Evolutionary conservation across 2,329 filamentous ascomycete genomes (phyloP), one percentile per base, ranked within the genome.

Genomic region (Diaporthe citri): DNA sequence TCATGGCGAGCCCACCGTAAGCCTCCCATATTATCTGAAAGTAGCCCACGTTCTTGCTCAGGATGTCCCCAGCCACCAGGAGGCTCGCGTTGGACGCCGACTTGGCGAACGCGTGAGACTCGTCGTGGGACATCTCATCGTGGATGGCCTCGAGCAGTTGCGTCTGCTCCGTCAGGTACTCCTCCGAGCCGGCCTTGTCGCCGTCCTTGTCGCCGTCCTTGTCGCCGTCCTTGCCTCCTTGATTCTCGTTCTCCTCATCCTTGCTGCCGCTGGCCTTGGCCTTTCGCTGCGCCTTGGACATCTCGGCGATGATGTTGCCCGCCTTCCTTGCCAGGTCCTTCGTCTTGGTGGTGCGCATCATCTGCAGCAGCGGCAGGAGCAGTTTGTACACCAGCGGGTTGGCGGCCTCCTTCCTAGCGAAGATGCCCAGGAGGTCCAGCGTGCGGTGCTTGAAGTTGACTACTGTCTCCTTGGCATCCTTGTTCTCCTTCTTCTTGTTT

Each of bases 381-480:
- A 97, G 84, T 51, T 91, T 87, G 57, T 97, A 90, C 0, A 92
- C 90, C 1, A 96, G 86, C 1, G 89, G 84, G 79, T 92, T 93
- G 31, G 88, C 88, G 73, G 93, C 90, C 83, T 97, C 93, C 79
- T 93, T 93, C 82, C 94, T 95, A 77, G 97, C 88, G 83, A 95
- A 98, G 77, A 97, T 93, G 76, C 93, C 91, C 15, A 98, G 88
- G 1, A 98, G 89, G 81, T 98, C 97, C 6, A 98, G 90, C 8
- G 98, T 93, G 56, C 96, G 94, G 83, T 95, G 94, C 87, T 99
- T 99, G 89, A 99, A 98, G 84, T 96, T 96, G 80, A 97, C 87
- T 81, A 98, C 94, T 28, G 92, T 95, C 78, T 96, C 94, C 81
- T 95, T 97, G 72, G 96, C 96, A 76, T 96, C 93, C 81, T 95